phyloP scores from a whole-genome alignment of 202 grass and related monocot species.

The Panicum hallii region DNA sequence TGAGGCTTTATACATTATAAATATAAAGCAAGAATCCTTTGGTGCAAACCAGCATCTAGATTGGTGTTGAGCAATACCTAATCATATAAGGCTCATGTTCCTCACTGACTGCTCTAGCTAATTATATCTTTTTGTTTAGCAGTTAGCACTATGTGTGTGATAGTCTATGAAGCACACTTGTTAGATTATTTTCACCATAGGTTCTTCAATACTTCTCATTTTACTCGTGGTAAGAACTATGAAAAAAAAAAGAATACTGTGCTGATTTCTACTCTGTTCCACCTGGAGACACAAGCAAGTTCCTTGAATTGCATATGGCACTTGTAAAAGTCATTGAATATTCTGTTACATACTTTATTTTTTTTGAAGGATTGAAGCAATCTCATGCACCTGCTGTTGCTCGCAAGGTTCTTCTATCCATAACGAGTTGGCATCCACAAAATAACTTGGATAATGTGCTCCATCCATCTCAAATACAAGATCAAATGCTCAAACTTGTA shows the following conservation, averaged over 20 bases:
- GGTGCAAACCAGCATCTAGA: constrained; percentile 7
- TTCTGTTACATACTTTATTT: constrained; percentile 34
- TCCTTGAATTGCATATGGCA: not conserved
- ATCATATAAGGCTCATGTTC: not conserved
- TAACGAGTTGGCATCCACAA: constrained; percentile 40
- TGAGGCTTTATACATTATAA: constrained; percentile 7
- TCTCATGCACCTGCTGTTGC: constrained; percentile 45
- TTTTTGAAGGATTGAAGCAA: constrained; percentile 48
- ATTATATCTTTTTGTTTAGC: constrained; percentile 3
- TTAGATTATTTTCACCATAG: constrained; percentile 2
- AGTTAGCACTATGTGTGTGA: not conserved
- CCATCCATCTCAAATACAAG: constrained; percentile 42
- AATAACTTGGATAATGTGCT: constrained; percentile 38
- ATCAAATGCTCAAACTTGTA: constrained; percentile 35
- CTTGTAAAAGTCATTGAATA: constrained; percentile 27
- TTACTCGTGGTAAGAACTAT: constrained; percentile 12
- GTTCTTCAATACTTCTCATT: not conserved
- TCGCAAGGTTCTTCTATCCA: constrained; percentile 53
- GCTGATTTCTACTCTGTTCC: constrained; percentile 5
- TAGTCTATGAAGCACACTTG: not conserved
- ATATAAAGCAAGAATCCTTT: constrained; percentile 25
- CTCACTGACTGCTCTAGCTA: not conserved
- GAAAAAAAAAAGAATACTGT: not conserved
- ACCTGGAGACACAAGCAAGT: constrained; percentile 1
- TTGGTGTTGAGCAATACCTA: constrained; percentile 25